Conservation (phyloP, 495 filamentous ascomycete species). For the Antarctomyces pellizariae region DNA sequence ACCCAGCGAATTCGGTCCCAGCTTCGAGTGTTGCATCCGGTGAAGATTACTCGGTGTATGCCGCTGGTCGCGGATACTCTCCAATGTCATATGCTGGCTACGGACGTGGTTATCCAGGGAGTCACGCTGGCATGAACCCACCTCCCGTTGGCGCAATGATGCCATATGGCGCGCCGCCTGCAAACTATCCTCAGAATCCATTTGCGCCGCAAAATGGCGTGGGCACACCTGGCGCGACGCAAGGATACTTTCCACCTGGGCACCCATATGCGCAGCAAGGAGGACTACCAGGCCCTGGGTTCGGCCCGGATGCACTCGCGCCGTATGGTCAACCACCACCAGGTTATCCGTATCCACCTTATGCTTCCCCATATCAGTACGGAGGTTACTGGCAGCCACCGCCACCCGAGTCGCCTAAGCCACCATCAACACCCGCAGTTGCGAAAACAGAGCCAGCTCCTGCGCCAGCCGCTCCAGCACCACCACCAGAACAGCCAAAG, state of each 20-base stretch:
- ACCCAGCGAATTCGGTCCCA: constrained; percentile 13
- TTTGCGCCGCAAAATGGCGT: constrained; percentile 12
- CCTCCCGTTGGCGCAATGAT: constrained; percentile 16
- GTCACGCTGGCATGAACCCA: constrained; percentile 11
- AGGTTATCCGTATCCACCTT: constrained; percentile 17
- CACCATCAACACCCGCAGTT: constrained; percentile 19
- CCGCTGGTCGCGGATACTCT: constrained; percentile 9
- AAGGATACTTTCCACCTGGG: constrained; percentile 19
- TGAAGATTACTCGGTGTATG: constrained; percentile 17
- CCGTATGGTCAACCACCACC: constrained; percentile 18
- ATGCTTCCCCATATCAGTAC: constrained; percentile 12
- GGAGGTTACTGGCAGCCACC: constrained; percentile 6
- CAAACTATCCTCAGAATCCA: constrained; percentile 17
- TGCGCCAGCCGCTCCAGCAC: constrained; percentile 2
- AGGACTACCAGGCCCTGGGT: too few relatives aligned
- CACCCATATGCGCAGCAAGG: constrained; percentile 13
- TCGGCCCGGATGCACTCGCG: constrained; percentile 26
- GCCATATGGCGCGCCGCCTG: constrained; percentile 13
- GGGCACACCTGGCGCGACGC: constrained; percentile 11
- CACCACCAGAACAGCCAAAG: constrained; percentile 1
- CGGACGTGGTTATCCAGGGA: constrained; percentile 21
- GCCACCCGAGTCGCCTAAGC: constrained; percentile 8
- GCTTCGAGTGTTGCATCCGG: constrained; percentile 24
- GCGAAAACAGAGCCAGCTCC: constrained; percentile 11
- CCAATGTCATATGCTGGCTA: constrained; percentile 18